These are phyloP conservation scores for Solanum chmielewskii DNA, from an alignment of 257 asterid species.

Conservation along the genomic window DNA sequence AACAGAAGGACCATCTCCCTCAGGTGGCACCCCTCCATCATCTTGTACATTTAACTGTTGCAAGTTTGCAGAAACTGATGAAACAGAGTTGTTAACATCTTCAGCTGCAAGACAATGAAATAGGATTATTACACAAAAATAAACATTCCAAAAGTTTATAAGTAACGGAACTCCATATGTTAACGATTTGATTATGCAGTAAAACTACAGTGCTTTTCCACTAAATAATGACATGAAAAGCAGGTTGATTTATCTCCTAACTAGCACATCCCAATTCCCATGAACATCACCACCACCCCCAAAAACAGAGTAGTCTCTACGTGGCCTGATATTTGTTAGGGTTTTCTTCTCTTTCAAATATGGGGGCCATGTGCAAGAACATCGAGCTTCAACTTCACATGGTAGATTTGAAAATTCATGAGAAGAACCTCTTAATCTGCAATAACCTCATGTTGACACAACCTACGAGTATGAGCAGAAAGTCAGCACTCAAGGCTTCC, in stretches of 20 bases:
- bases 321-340: not conserved
- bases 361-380: not conserved
- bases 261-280: not conserved
- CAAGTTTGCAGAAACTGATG: slow-evolving; percentile 48
- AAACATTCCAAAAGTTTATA: not conserved
- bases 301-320: not conserved
- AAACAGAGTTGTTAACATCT: slow-evolving; percentile 29
- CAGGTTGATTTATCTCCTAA: not conserved
- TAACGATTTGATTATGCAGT: not conserved
- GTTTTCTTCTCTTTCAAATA: not conserved
- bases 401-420: not conserved
- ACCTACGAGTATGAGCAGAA: not conserved
- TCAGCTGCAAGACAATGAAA: slow-evolving; percentile 40
- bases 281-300: not conserved
- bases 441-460: not conserved
- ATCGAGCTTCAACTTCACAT: not conserved
- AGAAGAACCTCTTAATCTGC: not conserved
- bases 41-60: slow-evolving; percentile 41
- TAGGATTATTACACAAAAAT: not conserved
- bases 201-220: not conserved
- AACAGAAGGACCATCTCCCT: slow-evolving; percentile 47
- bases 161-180: not conserved
- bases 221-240: not conserved
- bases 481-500: not conserved
- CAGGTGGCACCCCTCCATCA: slow-evolving; percentile 29